These are phyloP conservation scores for Fusarium musae DNA, from an alignment of 2,329 filamentous ascomycete species.

Conservation along the genomic window DNA sequence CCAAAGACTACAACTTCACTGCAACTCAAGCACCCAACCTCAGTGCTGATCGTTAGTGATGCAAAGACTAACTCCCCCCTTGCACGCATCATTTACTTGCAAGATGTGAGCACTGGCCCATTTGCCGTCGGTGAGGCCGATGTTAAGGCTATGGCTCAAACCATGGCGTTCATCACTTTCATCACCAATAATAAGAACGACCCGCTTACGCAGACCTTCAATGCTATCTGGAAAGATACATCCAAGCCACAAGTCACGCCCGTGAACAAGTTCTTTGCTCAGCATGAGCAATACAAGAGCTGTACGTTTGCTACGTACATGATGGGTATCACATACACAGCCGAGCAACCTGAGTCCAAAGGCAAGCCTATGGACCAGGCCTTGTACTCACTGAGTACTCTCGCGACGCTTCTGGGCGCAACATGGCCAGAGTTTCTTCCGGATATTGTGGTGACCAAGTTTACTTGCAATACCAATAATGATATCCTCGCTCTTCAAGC, in stretches of 20 bases:
- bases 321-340: slow-evolving; percentile 1
- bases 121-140: background rate
- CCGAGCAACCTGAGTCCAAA: background rate
- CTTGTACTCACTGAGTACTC: background rate
- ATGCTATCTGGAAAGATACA: background rate
- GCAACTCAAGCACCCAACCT: background rate
- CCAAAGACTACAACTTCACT: background rate
- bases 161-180: background rate
- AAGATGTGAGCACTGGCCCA: background rate
- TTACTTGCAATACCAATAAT: background rate
- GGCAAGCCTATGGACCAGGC: slow-evolving; percentile 1
- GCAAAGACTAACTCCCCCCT: background rate
- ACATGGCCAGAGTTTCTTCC: background rate
- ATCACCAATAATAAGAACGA: background rate
- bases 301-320: slow-evolving; percentile 2
- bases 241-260: background rate
- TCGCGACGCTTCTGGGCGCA: background rate
- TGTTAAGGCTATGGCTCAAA: background rate
- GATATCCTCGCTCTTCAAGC: background rate
- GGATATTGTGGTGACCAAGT: slow-evolving; percentile 1
- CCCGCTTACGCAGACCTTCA: background rate
- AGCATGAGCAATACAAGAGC: background rate
- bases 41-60: background rate
- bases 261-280: background rate
- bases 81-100: background rate